Evolutionary conservation across 345 rosid genomes (phyloP), one percentile per base, ranked within the genome.

Genomic region (Arabidopsis suecica): DNA sequence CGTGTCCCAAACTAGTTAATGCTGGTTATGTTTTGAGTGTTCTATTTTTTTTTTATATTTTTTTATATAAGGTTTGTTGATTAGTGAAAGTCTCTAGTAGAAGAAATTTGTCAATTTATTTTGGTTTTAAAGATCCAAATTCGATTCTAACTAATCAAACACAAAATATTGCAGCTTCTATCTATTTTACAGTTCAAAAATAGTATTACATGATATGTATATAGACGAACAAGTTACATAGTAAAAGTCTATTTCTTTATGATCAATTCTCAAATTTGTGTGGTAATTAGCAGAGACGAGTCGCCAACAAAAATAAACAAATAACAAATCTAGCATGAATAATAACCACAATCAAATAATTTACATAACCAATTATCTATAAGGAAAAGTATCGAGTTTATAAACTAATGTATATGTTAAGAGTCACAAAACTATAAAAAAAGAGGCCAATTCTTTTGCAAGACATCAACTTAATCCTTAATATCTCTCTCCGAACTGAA

Each of bases 401-500:
- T 16, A 16, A 16, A 16, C 18, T 16, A 16, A 16, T 16, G 18
- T 16, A 16, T 16, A 16, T 16, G 18, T 16, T 16, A 16, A 16
- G 18, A 16, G 18, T 16, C 18, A 16, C 18, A 16, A 16, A 16
- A 16, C 18, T 16, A 16, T 28, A 28, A 28, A 3, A 28, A 28
- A 28, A 28, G 32, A 28, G 18, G 18, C 32, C 22, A n/a, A 16
- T 47, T n/a, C 1, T 47, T n/a, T n/a, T 47, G 51, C 51, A n/a
- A 45, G 7, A 45, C 61, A n/a, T 32, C 11, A 32, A 56, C 38
- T 7, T 14, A 48, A 28, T 32, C 54, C 65, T 88, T 82, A 94
- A 63, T 82, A 92, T 77, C 97, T 86, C 81, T 94, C 99, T 53
- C 97, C 97, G 67, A 95, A 92, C 38, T 91, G 83, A 80, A 95